Percentiles rank a stretch among this genome's conserved stretches.
phyloP scores from a whole-genome alignment of 129 eudicot genomes.

The sunflower (Helianthus annuus) region DNA sequence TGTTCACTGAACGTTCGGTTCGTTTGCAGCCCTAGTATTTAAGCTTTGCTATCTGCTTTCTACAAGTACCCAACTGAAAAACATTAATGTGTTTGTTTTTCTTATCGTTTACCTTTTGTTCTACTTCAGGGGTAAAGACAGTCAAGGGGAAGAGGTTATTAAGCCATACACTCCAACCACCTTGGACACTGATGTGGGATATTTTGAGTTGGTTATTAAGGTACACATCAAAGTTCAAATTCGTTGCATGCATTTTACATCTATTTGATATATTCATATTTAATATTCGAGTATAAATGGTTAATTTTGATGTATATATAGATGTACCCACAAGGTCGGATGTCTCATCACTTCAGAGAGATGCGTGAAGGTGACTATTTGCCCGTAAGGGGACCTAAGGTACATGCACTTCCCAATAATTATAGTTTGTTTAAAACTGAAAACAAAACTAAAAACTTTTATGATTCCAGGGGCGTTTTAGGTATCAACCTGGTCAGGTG shows the following conservation, averaged over 20 bases:
- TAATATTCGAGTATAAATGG: conserved; percentile 3
- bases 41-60: conserved; percentile 12
- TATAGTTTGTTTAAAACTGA: not conserved
- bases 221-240: not conserved
- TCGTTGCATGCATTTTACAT: not conserved
- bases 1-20: too few species aligned
- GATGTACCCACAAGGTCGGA: conserved; percentile 99
- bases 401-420: conserved; percentile 23
- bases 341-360: conserved; percentile 97
- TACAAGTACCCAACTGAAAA: not conserved
- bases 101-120: not conserved
- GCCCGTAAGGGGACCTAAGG: conserved; percentile 96
- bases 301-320: conserved; percentile 21
- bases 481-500: conserved; percentile 83
- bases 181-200: not conserved
- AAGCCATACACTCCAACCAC: conserved; percentile 50
- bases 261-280: not conserved
- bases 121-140: conserved; percentile 77
- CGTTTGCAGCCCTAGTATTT: not conserved
- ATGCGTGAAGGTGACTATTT: conserved; percentile 86
- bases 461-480: conserved; percentile 62
- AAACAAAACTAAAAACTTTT: not conserved
- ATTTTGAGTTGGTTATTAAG: not conserved
- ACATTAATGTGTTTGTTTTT: conserved; percentile 8
- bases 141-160: conserved; percentile 90